Percentiles rank a stretch among this genome's conserved stretches.
These are phyloP conservation scores for Huiozyma naganishii DNA, from an alignment of 805 yeast species.

Conservation along the genomic window DNA sequence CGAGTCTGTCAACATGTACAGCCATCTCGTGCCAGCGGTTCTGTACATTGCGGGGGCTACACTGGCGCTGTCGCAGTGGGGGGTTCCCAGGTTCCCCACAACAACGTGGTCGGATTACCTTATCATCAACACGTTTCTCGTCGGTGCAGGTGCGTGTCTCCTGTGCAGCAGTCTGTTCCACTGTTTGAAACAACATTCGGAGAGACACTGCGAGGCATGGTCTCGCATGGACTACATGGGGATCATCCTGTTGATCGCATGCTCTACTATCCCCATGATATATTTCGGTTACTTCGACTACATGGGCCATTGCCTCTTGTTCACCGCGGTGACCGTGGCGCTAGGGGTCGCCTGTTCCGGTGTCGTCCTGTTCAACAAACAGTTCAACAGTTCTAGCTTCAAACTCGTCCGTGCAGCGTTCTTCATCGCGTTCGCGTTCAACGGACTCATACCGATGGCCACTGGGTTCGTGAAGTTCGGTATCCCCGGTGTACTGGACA, in stretches of 20 bases:
- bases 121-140: constrained; percentile 42
- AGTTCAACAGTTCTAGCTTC: constrained; percentile 55
- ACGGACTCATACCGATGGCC: constrained; percentile 61
- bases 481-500: constrained; percentile 32
- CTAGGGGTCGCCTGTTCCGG: constrained; percentile 54
- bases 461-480: constrained; percentile 47
- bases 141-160: constrained; percentile 51
- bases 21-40: constrained; percentile 43
- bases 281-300: constrained; percentile 36
- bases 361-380: constrained; percentile 48
- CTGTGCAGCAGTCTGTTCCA: constrained; percentile 59
- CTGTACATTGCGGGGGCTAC: constrained; percentile 20
- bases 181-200: constrained; percentile 56
- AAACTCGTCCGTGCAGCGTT: constrained; percentile 66
- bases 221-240: constrained; percentile 71
- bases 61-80: constrained; percentile 20
- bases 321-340: constrained; percentile 33
- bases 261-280: constrained; percentile 45
- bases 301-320: constrained; percentile 18
- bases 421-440: constrained; percentile 69
- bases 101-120: constrained; percentile 36
- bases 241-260: constrained; percentile 54
- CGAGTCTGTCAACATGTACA: constrained; percentile 61
- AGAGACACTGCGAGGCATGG: constrained; percentile 40
- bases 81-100: constrained; percentile 26